These are phyloP conservation scores for Phytophthora ramorum DNA, from an alignment of 352 stramenopile genomes.

Conservation along the genomic window DNA sequence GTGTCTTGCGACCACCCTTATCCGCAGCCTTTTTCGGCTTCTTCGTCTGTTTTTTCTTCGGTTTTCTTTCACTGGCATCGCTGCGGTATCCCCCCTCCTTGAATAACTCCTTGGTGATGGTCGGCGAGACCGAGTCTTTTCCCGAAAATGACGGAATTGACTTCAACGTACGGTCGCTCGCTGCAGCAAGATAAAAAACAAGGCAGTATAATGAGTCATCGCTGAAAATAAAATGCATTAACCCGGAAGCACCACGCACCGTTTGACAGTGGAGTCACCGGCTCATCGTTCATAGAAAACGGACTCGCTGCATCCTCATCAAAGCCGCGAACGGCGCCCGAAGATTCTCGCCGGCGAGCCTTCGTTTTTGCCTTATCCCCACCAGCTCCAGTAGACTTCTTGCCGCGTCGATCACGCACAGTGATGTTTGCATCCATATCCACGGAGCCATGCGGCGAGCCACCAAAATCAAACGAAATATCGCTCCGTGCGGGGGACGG, in stretches of 20 bases:
- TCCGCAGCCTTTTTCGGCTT: slow-evolving; percentile 35
- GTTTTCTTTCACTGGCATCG: slow-evolving; percentile 39
- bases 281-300: slow-evolving; percentile 64
- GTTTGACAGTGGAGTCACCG: slow-evolving; percentile 77
- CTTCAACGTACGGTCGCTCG: slow-evolving; percentile 67
- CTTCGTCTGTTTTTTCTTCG: slow-evolving; percentile 37
- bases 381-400: slow-evolving; percentile 26
- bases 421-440: slow-evolving; percentile 41
- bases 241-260: slow-evolving; percentile 35
- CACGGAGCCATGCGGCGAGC: slow-evolving; percentile 38
- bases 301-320: slow-evolving; percentile 53
- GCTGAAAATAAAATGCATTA: not conserved
- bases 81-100: slow-evolving; percentile 37
- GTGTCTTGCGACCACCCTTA: slow-evolving; percentile 27
- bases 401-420: slow-evolving; percentile 24
- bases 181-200: slow-evolving; percentile 28
- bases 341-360: slow-evolving; percentile 47
- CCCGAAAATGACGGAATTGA: slow-evolving; percentile 66
- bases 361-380: slow-evolving; percentile 34
- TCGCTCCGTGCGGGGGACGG: slow-evolving; percentile 35
- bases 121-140: slow-evolving; percentile 53
- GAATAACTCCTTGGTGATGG: slow-evolving; percentile 70
- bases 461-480: slow-evolving; percentile 53
- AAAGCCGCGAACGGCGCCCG: slow-evolving; percentile 49
- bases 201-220: not conserved